Base-by-base conservation (phyloP, 306 rosid genomes). In the Dryas drummondii region DNA sequence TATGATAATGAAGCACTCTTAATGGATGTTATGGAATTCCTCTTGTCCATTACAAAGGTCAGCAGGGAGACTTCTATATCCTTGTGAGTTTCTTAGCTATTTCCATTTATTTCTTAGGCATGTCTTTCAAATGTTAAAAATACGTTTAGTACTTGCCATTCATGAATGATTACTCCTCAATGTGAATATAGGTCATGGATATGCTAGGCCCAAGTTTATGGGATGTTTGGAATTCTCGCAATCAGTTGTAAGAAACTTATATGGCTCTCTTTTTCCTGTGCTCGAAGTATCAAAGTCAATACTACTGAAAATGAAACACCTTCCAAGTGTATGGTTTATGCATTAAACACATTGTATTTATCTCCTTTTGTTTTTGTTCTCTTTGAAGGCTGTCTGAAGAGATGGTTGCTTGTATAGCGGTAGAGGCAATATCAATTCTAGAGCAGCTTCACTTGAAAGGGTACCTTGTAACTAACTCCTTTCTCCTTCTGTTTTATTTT, bases 21-120 rank as follows among this genome's bases (percentile, higher is more conserved):
- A 81, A 76, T 70, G 84, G 84, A 68, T 81, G 84, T 52, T 81
- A 81, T 51, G 84, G 84, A 65, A 60, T 81, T 58, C 84, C 84
- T 70, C 75, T 32, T 7, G 84, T 81, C 72, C 84, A 81, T 81
- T 76, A 81, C 72, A 81, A 76, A 76, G 84, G 81, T 68, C 84
- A 81, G 65, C 84, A 76, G 26, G 84, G 81, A 45, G 84, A 81
- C 48, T 81, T 55, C 74, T 81, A 81, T 66, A 81, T 81, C 78
- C 75, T 81, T 12, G 84, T 81, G 65, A 81, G 84, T 76, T 70
- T 49, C 71, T 66, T 17, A 45, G 14, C 77, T 76, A 40, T 70
- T 54, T 1, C 4, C 54, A 4, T 60, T 71, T 11, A 8, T 59
- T 51, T 42, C 51, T 46, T 63, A 60, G 46, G 14, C 16, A 42